Base-by-base conservation (phyloP, 768 basidiomycete species). In the Nidula microcarpa region DNA sequence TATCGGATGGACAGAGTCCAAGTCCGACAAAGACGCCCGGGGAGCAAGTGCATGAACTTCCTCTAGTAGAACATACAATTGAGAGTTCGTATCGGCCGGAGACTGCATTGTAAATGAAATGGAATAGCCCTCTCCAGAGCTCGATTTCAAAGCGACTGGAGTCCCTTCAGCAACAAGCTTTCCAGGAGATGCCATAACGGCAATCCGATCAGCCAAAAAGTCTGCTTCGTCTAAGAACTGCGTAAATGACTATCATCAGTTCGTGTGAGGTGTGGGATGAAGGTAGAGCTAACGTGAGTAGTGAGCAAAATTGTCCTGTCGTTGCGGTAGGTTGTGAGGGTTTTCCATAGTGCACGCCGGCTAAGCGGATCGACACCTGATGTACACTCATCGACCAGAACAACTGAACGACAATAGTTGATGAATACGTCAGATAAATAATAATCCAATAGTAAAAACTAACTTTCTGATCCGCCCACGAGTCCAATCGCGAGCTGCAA, bases 281-380 rank as follows among this genome's bases (percentile, higher is more conserved):
- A n/a, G n/a, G 44, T 33, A 43, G 50, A 18, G 50, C 82, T 50
- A 63, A 86, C 86, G 68, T 91, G 90, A 0, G 89, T 93, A 0
- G 90, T 91, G 64, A 91, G 86, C 1, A 91, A 72, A 36, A 91
- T 82, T 0, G 85, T 83, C 47, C 86, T 73, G 41, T 85, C 82
- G 34, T 85, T 72, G 11, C 85, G 79, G 52, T 87, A 81, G 2
- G 83, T 77, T 3, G 80, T 88, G 52, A 93, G 68, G 0, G 84
- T 86, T 51, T 84, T 79, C 90, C 90, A 93, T 5, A 93, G 68
- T 0, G 90, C 82, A 35, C 90, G 77, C 48, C 90, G 74, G 53
- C 89, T 90, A 34, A 93, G 68, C 1, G 90, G 90, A 63, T 93
- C 90, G 10, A 93, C 86, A 2, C 90, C 90, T 18, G 87, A 89